Conservation (phyloP, 2,329 filamentous ascomycete species). For the Fusarium caatingaense region DNA sequence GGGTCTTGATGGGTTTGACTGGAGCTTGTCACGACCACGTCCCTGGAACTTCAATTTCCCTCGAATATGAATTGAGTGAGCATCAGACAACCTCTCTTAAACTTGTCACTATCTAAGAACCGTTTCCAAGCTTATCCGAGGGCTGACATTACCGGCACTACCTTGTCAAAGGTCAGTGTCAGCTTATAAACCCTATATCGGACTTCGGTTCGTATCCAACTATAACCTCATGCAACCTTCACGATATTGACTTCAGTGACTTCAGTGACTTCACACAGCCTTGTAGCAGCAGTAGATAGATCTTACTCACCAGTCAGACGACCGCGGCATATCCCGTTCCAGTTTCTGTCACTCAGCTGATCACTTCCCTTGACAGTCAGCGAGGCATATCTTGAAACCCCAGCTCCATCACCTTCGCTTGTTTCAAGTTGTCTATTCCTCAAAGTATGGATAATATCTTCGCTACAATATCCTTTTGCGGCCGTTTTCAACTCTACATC, state of each 20-base stretch:
- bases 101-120: not conserved
- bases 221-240: not conserved
- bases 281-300: not conserved
- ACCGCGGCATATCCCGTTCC: not conserved
- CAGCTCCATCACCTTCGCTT: constrained; percentile 20
- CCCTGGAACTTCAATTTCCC: constrained; percentile 40
- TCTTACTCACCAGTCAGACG: not conserved
- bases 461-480: constrained; percentile 12
- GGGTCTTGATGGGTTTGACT: constrained; percentile 32
- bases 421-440: constrained; percentile 26
- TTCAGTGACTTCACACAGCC: constrained; percentile 3
- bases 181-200: constrained; percentile 1
- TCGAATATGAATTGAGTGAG: constrained; percentile 4
- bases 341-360: constrained; percentile 11
- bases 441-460: constrained; percentile 2
- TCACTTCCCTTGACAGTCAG: constrained; percentile 29
- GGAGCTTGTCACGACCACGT: constrained; percentile 41
- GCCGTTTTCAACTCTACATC: not conserved
- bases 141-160: not conserved
- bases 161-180: not conserved
- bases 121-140: not conserved
- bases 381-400: constrained; percentile 41
- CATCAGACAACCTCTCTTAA: constrained; percentile 3
- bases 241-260: not conserved
- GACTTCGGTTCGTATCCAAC: not conserved